These are phyloP conservation scores for Rhipidocladum racemiflorum DNA, from an alignment of 176 grass and related monocot species.

Conservation along the genomic window DNA sequence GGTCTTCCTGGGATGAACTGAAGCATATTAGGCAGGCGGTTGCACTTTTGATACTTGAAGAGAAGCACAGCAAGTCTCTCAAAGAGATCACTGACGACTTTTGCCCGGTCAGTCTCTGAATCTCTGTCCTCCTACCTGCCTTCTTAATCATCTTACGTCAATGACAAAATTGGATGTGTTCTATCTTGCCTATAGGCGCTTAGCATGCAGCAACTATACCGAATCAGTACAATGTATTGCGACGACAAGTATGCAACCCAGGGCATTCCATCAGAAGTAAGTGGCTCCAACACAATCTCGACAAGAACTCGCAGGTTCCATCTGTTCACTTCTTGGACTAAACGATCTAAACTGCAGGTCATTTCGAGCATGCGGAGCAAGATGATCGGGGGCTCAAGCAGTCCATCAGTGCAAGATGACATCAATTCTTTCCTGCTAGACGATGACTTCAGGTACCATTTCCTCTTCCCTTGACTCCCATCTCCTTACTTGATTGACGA, in stretches of 20 bases:
- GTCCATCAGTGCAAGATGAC: slow-evolving; percentile 42
- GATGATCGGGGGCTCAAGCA: slow-evolving; percentile 44
- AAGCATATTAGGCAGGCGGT: slow-evolving; percentile 68
- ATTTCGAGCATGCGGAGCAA: slow-evolving; percentile 47
- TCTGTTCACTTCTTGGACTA: not conserved
- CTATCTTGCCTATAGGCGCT: slow-evolving; percentile 30
- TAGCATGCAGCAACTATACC: slow-evolving; percentile 59
- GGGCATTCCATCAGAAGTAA: slow-evolving; percentile 55
- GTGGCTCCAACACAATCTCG: not conserved
- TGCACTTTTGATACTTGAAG: slow-evolving; percentile 52
- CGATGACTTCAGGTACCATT: slow-evolving; percentile 53
- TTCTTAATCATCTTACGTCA: not conserved
- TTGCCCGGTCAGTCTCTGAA: slow-evolving; percentile 18
- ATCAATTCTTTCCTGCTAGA: slow-evolving; percentile 70
- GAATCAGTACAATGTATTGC: slow-evolving; percentile 72
- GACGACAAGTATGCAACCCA: slow-evolving; percentile 62
- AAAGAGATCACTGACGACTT: slow-evolving; percentile 32
- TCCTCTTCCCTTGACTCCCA: too few relatives aligned
- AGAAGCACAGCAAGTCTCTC: slow-evolving; percentile 45
- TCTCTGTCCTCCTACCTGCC: not conserved
- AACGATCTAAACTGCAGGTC: slow-evolving; percentile 27
- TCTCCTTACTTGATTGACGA: not conserved
- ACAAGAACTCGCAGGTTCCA: not conserved
- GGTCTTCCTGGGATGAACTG: slow-evolving; percentile 65
- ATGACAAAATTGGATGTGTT: not conserved